These are phyloP conservation scores for Fusarium globosum DNA, from an alignment of 2,329 filamentous ascomycete species.

Conservation along the genomic window DNA sequence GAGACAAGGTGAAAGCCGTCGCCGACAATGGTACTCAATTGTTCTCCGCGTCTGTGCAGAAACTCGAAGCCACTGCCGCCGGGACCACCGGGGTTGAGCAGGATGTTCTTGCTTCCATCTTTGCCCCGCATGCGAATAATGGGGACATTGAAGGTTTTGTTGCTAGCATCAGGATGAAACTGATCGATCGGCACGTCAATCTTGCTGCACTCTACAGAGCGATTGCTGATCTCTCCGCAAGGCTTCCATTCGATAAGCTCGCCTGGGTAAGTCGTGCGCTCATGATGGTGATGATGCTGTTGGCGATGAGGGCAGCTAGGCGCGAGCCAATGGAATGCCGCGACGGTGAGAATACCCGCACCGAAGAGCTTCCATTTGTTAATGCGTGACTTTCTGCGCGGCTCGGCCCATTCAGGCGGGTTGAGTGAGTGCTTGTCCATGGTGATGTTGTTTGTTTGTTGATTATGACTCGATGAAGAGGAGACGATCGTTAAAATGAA, in stretches of 20 bases:
- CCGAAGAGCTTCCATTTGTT: constrained; percentile 30
- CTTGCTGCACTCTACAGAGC: constrained; percentile 55
- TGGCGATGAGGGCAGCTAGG: constrained; percentile 23
- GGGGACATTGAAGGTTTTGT: constrained; percentile 57
- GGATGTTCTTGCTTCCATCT: constrained; percentile 56
- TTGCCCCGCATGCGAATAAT: constrained; percentile 57
- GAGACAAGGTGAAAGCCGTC: constrained; percentile 59
- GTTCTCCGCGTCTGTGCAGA: constrained; percentile 50
- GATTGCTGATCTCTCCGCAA: constrained; percentile 53
- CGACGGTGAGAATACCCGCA: constrained; percentile 6
- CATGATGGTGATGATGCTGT: background rate
- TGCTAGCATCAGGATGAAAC: constrained; percentile 49
- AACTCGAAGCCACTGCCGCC: constrained; percentile 56
- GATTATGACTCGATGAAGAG: background rate
- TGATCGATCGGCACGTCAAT: constrained; percentile 61
- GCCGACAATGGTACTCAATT: constrained; percentile 51
- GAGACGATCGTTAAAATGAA: background rate
- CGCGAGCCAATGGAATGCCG: constrained; percentile 18
- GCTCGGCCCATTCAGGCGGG: background rate
- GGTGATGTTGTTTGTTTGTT: background rate
- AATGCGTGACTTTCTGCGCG: background rate
- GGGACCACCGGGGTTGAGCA: constrained; percentile 62
- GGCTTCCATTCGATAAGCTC: constrained; percentile 48
- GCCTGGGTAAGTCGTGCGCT: constrained; percentile 11
- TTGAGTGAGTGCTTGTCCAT: constrained; percentile 25